These are phyloP conservation scores for Sporisorium graminicola DNA, from an alignment of 1,284 basidiomycete species.

Conservation along the genomic window DNA sequence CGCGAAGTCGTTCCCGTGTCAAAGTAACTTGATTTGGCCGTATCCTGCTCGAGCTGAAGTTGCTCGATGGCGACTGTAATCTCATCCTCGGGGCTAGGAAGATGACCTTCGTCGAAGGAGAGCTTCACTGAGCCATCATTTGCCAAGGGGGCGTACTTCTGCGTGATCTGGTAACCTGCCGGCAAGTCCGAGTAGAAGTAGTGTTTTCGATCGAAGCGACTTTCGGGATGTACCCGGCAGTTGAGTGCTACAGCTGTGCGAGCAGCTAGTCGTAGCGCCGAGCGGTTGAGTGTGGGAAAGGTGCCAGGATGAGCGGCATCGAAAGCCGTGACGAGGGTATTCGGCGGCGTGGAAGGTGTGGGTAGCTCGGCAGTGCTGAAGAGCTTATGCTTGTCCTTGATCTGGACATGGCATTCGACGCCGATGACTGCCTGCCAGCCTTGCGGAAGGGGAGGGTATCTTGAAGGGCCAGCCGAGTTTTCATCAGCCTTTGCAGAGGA, in stretches of 20 bases:
- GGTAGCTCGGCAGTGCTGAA: conserved; percentile 78
- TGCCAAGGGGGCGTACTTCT: conserved; percentile 90
- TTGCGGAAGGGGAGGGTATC: conserved; percentile 48
- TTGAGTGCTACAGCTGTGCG: conserved; percentile 85
- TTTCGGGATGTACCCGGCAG: conserved; percentile 73
- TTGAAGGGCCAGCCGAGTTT: conserved; percentile 5
- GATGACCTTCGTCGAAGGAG: conserved; percentile 60
- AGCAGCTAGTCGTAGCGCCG: conserved; percentile 84
- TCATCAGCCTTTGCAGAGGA: not conserved
- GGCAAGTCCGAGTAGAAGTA: conserved; percentile 98
- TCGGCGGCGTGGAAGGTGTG: conserved; percentile 75
- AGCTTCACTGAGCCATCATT: conserved; percentile 77
- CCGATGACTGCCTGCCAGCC: conserved; percentile 79
- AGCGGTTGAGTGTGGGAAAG: conserved; percentile 81
- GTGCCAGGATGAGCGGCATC: conserved; percentile 95
- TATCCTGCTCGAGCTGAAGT: conserved; percentile 97
- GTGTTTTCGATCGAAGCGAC: conserved; percentile 84
- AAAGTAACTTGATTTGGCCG: conserved; percentile 84
- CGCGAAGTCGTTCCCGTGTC: conserved; percentile 67
- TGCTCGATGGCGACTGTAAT: conserved; percentile 84
- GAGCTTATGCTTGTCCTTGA: conserved; percentile 86
- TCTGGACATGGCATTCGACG: conserved; percentile 94
- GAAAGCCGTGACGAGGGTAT: conserved; percentile 82
- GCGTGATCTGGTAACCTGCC: conserved; percentile 95
- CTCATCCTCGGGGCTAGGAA: conserved; percentile 70